Conservation (phyloP, 2,329 filamentous ascomycete genomes). For the Hypoxylon sp. region DNA sequence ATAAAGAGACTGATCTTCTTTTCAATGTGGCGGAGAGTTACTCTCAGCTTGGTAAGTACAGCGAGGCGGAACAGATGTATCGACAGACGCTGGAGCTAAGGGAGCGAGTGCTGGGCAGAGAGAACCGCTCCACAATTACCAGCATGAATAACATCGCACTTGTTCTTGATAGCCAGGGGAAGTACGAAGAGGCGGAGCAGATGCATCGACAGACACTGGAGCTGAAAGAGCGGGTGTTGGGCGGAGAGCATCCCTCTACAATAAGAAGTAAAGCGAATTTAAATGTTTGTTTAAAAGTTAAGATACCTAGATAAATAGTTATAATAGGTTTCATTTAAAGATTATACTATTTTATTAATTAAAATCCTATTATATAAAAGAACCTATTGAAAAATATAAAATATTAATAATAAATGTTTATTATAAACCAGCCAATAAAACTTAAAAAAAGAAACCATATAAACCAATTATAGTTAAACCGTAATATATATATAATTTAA, state of each 20-base stretch:
- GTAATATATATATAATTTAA: too few relatives aligned
- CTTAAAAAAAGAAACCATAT: too few relatives aligned
- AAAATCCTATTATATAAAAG: too few relatives aligned
- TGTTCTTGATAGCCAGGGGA: neutral
- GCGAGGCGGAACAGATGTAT: conserved; percentile 3
- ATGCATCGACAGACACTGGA: conserved; percentile 2
- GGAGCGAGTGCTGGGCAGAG: neutral
- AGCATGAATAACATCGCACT: neutral
- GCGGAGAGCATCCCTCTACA: neutral
- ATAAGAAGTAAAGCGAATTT: too few relatives aligned
- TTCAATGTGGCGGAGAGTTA: neutral
- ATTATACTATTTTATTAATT: too few relatives aligned
- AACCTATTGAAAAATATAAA: too few relatives aligned
- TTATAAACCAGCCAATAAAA: too few relatives aligned
- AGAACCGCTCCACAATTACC: neutral
- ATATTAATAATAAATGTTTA: too few relatives aligned
- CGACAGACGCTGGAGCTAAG: conserved; percentile 1
- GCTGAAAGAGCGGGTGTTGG: neutral
- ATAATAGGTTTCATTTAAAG: too few relatives aligned
- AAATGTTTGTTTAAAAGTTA: too few relatives aligned
- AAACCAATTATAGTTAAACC: too few relatives aligned
- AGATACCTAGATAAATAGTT: too few relatives aligned
- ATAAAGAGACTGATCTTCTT: neutral
- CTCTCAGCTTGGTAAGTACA: neutral
- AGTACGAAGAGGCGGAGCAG: neutral